Evolutionary conservation across 2,329 filamentous ascomycete genomes (phyloP).

Genomic region (Pseudophaeomoniella oleicola): DNA sequence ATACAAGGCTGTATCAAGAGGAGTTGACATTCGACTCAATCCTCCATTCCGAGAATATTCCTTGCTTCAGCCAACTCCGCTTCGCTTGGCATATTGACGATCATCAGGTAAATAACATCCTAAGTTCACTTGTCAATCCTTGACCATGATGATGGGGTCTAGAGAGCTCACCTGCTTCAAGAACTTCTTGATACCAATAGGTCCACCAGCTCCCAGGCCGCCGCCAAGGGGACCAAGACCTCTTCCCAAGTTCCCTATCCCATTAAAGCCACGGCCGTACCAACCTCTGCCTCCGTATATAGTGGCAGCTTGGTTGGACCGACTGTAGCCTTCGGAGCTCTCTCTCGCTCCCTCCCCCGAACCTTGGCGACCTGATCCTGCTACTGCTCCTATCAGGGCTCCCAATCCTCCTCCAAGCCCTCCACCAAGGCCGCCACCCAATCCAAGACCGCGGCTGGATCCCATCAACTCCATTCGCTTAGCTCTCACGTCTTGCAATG

Average conservation of each 20-base stretch:
- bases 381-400: neutral
- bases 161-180: neutral
- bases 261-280: too few species aligned
- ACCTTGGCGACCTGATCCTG: neutral
- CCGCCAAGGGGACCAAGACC: constrained; percentile 7
- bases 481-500: too few species aligned
- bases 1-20: too few species aligned
- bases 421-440: neutral
- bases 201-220: too few species aligned
- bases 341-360: neutral
- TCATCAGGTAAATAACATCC: constrained; percentile 36
- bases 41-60: neutral
- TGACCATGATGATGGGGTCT: neutral
- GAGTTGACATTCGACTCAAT: too few species aligned
- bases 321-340: neutral
- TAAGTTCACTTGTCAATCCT: constrained; percentile 8
- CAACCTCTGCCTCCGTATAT: neutral
- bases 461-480: constrained; percentile 6
- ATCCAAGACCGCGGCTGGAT: constrained; percentile 3
- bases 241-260: too few species aligned
- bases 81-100: constrained; percentile 34
- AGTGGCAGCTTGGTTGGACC: neutral
- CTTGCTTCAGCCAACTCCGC: constrained; percentile 21
- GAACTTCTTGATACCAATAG: constrained; percentile 9
- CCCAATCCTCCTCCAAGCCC: neutral